These are phyloP conservation scores for Candida adriatica DNA, from an alignment of 805 yeast genomes.

Conservation along the genomic window DNA sequence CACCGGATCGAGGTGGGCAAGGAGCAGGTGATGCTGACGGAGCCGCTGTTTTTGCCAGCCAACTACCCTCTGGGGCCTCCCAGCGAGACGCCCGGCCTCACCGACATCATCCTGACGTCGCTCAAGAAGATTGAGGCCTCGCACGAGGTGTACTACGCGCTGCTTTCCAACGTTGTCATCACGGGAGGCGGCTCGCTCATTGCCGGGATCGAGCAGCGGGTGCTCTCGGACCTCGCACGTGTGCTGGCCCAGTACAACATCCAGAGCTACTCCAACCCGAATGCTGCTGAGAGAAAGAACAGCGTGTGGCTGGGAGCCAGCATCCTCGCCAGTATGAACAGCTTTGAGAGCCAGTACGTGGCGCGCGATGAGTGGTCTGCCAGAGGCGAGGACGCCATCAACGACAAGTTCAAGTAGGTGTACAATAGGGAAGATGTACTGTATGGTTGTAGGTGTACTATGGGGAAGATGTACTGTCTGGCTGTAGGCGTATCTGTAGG, in stretches of 20 bases:
- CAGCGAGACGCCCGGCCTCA: constrained; percentile 20
- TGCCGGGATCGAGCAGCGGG: constrained; percentile 64
- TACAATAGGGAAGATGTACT: too few species aligned
- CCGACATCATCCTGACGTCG: constrained; percentile 33
- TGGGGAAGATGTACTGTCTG: too few species aligned
- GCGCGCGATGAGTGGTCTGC: constrained; percentile 65
- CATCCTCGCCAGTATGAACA: constrained; percentile 67
- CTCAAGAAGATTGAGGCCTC: constrained; percentile 37
- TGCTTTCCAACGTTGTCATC: constrained; percentile 60
- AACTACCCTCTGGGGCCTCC: constrained; percentile 32
- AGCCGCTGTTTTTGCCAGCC: constrained; percentile 66
- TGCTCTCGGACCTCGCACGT: constrained; percentile 53
- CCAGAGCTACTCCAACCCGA: constrained; percentile 55
- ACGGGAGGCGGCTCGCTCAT: constrained; percentile 69
- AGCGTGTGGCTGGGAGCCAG: constrained; percentile 81
- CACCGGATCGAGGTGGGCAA: constrained; percentile 43
- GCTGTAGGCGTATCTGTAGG: too few species aligned
- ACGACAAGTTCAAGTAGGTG: constrained; percentile 41
- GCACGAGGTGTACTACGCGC: constrained; percentile 32
- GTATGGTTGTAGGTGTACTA: too few species aligned
- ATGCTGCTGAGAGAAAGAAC: constrained; percentile 54
- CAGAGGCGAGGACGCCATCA: constrained; percentile 46
- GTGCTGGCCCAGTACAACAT: constrained; percentile 60
- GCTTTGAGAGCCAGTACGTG: constrained; percentile 78
- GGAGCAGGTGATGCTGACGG: constrained; percentile 51